Conservation (phyloP, 768 basidiomycete genomes). For the Fomitopsis pulvina region DNA sequence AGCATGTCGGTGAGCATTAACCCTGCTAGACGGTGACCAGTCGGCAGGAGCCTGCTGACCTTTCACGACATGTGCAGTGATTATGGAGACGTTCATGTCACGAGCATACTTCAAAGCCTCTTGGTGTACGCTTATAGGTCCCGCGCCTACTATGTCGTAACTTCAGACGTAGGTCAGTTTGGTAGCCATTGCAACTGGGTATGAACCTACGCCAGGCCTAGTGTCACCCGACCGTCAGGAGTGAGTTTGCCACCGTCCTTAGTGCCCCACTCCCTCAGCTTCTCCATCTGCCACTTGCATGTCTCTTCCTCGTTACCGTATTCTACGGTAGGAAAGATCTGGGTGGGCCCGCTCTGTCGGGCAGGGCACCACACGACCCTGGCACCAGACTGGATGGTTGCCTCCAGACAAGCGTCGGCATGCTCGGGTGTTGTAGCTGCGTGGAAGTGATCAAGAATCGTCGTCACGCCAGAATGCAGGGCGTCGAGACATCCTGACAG, state of each 20-base stretch:
- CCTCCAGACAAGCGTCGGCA: conserved; percentile 18
- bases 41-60: background rate
- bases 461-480: conserved; percentile 25
- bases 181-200: background rate
- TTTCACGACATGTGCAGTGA: conserved; percentile 23
- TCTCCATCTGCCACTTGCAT: conserved; percentile 18
- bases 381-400: conserved; percentile 21
- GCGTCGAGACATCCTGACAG: conserved; percentile 26
- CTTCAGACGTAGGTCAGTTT: conserved; percentile 6
- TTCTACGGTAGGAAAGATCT: conserved; percentile 12
- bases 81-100: conserved; percentile 12
- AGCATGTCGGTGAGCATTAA: background rate
- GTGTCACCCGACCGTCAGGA: conserved; percentile 21
- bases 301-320: conserved; percentile 18
- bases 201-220: conserved; percentile 20
- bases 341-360: conserved; percentile 19
- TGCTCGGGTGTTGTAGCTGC: conserved; percentile 19
- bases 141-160: conserved; percentile 17
- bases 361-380: conserved; percentile 23
- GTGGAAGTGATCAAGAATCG: conserved; percentile 27
- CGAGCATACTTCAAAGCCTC: conserved; percentile 18
- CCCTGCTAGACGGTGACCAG: background rate
- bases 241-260: conserved; percentile 18
- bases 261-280: conserved; percentile 17
- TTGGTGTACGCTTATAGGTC: conserved; percentile 12